Conservation (phyloP, 345 rosid genomes). For the Ceriops decandra region DNA sequence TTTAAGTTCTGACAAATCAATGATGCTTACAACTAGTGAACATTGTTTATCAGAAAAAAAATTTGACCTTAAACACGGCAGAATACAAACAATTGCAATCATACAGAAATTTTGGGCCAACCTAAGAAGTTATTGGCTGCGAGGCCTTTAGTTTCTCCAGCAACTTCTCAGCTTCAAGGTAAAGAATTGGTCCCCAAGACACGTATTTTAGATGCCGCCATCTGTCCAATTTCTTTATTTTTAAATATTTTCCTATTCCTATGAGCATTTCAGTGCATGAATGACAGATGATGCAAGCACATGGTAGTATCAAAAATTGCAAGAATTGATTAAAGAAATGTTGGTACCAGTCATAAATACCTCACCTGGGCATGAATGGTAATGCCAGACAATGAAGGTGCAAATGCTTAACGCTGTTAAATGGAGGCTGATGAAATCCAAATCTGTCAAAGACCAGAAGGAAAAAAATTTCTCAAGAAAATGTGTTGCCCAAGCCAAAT, state of each 20-base stretch:
- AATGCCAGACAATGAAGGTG: slow-evolving; percentile 88
- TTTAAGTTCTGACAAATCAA: too few species aligned
- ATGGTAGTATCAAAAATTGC: background rate
- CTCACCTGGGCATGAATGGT: slow-evolving; percentile 53
- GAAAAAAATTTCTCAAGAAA: slow-evolving; percentile 10
- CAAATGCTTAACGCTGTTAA: slow-evolving; percentile 78
- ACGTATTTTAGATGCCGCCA: background rate
- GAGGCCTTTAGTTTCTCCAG: background rate
- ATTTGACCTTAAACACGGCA: too few species aligned
- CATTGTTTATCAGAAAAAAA: too few species aligned
- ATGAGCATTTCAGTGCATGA: background rate
- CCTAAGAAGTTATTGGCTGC: slow-evolving; percentile 1
- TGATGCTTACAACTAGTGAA: too few species aligned
- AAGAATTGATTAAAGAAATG: background rate
- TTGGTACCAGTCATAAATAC: background rate
- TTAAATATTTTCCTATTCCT: background rate
- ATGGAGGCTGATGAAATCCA: slow-evolving; percentile 91
- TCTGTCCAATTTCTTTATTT: background rate
- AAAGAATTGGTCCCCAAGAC: background rate
- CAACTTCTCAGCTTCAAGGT: background rate
- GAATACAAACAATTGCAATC: too few species aligned
- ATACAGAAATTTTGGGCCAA: too few species aligned
- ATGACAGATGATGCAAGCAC: background rate
- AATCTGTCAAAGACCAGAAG: slow-evolving; percentile 37
- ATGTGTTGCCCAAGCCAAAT: slow-evolving; percentile 1